Percentiles rank a stretch among this genome's conserved stretches.
phyloP scores from a whole-genome alignment of 1,139 yeast species.

The Kluyveromyces marxianus region DNA sequence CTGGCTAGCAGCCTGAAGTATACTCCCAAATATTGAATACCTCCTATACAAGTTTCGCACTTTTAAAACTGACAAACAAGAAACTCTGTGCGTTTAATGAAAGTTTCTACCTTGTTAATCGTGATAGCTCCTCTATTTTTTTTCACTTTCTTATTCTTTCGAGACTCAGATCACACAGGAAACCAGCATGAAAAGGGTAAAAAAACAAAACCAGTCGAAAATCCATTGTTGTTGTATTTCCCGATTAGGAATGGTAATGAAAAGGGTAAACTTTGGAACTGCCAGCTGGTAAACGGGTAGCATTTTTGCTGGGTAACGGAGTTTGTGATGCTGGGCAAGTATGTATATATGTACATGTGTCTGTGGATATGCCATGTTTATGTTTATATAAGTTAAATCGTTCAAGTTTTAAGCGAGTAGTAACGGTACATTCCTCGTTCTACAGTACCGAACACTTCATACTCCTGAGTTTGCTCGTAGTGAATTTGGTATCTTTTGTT shows the following conservation, averaged over 20 bases:
- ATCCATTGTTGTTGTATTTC: conserved; percentile 1
- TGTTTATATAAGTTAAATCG: background rate
- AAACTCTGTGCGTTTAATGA: no score
- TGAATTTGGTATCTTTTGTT: conserved; percentile 23
- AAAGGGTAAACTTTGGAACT: background rate
- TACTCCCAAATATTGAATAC: no score
- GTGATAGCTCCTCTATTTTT: no score
- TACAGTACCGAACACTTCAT: conserved; percentile 57
- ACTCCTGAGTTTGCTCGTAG: conserved; percentile 31
- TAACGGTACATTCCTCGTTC: conserved; percentile 71
- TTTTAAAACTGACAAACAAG: no score
- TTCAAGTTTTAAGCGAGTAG: conserved; percentile 29
- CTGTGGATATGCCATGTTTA: background rate
- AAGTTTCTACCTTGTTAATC: no score
- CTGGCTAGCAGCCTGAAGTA: background rate
- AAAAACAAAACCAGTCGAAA: background rate
- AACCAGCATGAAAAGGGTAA: no score
- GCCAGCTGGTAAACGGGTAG: background rate
- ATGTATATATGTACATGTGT: background rate
- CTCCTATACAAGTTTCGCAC: no score
- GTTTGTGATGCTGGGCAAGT: background rate
- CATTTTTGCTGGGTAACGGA: no score
- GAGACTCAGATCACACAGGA: no score
- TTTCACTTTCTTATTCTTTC: no score
- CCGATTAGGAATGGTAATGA: conserved; percentile 3